These are phyloP conservation scores for Malassezia sp. DNA, from an alignment of 1,284 basidiomycete species.

Conservation along the genomic window DNA sequence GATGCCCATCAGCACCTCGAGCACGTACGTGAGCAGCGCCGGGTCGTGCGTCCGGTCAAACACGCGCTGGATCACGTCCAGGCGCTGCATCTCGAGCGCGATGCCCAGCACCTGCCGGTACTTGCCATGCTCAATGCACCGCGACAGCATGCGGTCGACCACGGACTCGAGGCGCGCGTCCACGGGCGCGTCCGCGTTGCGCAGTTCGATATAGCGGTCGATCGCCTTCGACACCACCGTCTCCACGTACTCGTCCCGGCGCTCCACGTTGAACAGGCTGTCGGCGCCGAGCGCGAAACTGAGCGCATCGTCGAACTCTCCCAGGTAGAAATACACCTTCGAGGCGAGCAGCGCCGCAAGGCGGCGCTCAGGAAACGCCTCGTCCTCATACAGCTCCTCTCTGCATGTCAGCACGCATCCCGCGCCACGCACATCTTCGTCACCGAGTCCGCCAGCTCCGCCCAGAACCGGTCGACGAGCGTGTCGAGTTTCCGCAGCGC, in stretches of 20 bases:
- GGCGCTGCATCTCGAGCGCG: constrained; percentile 38
- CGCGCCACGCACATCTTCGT: too few relatives aligned
- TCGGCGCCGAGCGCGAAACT: constrained; percentile 45
- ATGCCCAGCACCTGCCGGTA: constrained; percentile 44
- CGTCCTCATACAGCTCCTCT: constrained; percentile 44
- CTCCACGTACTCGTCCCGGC: constrained; percentile 43
- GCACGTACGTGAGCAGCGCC: constrained; percentile 38
- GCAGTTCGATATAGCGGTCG: constrained; percentile 37
- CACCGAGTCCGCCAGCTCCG: constrained; percentile 44
- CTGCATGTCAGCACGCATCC: too few relatives aligned
- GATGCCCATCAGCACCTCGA: constrained; percentile 42
- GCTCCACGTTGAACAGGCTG: constrained; percentile 39
- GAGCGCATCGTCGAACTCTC: constrained; percentile 44
- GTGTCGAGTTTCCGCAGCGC: constrained; percentile 42
- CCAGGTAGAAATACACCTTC: constrained; percentile 46
- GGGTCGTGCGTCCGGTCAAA: constrained; percentile 35
- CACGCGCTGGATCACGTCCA: constrained; percentile 42
- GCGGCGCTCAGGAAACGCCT: constrained; percentile 36
- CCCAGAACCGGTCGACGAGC: constrained; percentile 43
- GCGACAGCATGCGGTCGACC: constrained; percentile 44
- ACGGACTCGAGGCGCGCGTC: constrained; percentile 35
- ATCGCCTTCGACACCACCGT: constrained; percentile 46
- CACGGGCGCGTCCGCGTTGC: constrained; percentile 14
- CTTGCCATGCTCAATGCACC: constrained; percentile 37
- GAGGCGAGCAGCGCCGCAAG: constrained; percentile 44